A percentile compares a stretch with the other conserved stretches of the same genome.
phyloP scores from a whole-genome alignment of 805 yeast species.

The Candida xiaguanensis region DNA sequence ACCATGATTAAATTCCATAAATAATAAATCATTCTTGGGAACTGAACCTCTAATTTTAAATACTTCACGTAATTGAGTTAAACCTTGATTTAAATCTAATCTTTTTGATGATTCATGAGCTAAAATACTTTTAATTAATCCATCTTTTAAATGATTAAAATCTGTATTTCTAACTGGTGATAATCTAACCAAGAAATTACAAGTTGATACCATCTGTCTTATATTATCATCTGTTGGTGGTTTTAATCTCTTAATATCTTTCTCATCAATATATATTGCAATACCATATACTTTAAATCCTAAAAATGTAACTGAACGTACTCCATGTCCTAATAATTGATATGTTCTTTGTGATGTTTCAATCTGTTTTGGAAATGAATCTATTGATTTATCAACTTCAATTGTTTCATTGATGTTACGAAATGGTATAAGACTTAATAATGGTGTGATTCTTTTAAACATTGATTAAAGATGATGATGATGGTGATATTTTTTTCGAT shows the following conservation, averaged over 20 bases:
- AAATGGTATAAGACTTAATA: slow-evolving; percentile 2
- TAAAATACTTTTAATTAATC: slow-evolving; percentile 74
- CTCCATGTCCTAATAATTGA: slow-evolving; percentile 1
- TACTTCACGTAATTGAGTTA: slow-evolving; percentile 60
- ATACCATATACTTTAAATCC: slow-evolving; percentile 81
- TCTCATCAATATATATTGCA: slow-evolving; percentile 71
- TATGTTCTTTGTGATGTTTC: slow-evolving; percentile 1
- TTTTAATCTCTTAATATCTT: slow-evolving; percentile 48
- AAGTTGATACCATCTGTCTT: slow-evolving; percentile 45
- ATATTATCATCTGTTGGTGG: slow-evolving; percentile 46
- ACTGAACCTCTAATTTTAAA: slow-evolving; percentile 65
- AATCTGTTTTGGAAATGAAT: slow-evolving; percentile 41
- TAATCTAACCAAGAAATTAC: slow-evolving; percentile 67
- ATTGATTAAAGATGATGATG: too few species aligned
- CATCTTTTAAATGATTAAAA: slow-evolving; percentile 85
- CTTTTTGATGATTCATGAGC: slow-evolving; percentile 60
- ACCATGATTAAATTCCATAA: slow-evolving; percentile 46
- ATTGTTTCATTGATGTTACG: slow-evolving; percentile 1
- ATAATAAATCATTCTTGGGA: slow-evolving; percentile 66
- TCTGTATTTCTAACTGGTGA: slow-evolving; percentile 90
- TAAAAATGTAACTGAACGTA: slow-evolving; percentile 61
- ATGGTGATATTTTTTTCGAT: too few species aligned
- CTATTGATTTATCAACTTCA: slow-evolving; percentile 46
- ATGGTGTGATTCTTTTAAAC: too few species aligned
- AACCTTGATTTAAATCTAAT: slow-evolving; percentile 48